Percentiles rank a stretch among this genome's conserved stretches.
phyloP scores from a whole-genome alignment of 2,329 filamentous ascomycete species.

The Daldinia sp. region DNA sequence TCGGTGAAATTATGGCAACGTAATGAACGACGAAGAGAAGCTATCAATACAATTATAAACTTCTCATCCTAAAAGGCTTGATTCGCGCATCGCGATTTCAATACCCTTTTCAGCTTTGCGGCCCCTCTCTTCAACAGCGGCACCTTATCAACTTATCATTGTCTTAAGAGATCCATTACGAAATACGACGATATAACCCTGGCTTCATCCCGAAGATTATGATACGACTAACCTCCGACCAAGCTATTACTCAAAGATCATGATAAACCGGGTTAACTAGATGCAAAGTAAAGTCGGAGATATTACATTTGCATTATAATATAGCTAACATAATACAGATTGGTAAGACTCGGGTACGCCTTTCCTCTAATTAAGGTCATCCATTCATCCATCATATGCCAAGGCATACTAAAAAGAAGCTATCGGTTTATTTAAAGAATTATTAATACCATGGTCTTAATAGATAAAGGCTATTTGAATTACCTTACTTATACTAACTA shows the following conservation, averaged over 20 bases:
- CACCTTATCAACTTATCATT: constrained; percentile 8
- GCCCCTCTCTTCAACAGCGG: background rate
- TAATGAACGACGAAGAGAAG: background rate
- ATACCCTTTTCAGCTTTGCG: background rate
- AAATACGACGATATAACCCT: background rate
- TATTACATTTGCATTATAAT: background rate
- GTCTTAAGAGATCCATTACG: background rate
- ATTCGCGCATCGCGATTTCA: background rate
- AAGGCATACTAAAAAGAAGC: constrained; percentile 1
- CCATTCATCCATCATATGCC: background rate
- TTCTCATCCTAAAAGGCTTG: background rate
- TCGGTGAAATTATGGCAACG: constrained; percentile 26
- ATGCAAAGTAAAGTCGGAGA: background rate
- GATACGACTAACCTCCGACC: background rate
- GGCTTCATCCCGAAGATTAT: background rate
- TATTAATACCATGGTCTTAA: constrained; percentile 22
- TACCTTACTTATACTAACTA: constrained; percentile 5
- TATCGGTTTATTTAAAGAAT: constrained; percentile 24
- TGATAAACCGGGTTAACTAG: background rate
- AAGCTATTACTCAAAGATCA: background rate
- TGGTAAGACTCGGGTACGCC: background rate
- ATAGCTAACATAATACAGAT: background rate
- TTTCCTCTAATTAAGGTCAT: background rate
- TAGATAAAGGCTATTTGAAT: constrained; percentile 15
- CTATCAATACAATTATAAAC: constrained; percentile 1